Base-by-base conservation (phyloP, 176 grass and related monocot species). In the Raddia distichophylla region DNA sequence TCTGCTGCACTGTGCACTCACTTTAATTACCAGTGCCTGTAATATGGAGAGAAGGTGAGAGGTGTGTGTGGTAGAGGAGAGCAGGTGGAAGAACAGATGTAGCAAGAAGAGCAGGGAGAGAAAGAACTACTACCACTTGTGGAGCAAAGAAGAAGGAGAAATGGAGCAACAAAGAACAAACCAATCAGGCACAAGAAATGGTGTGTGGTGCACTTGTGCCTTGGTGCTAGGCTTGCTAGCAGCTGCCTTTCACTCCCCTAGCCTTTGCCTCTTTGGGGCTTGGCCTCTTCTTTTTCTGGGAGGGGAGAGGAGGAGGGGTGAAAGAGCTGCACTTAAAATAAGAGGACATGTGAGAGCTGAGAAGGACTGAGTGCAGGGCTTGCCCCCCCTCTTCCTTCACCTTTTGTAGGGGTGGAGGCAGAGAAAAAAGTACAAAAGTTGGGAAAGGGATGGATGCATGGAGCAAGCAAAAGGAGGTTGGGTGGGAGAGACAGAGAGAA, bases 391-490 rank as follows among this genome's bases (percentile, higher is more conserved):
- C 67, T 33, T 74, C 67, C 43, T 74, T 57, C 67, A 81, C 70
- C 82, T 85, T 88, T 85, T 86, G 76, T 85, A 88, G 82, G 74
- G 27, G 19, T 40, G 79, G 79, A 76, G 81, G 63, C 69, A 70
- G 62, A 8, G 57, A 72, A 82, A 44, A 84, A 71, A 77, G 82
- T 75, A 85, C 87, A 85, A 85, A 85, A 76, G 87, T 19, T 55
- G 0, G 82, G 71, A 64, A 75, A 84, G 47, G 56, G 62, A 71
- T 78, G 78, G 73, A 88, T 87, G 69, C 51, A 83, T 61, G 89
- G 72, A 60, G 1, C 7, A 42, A 50, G 12, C 1, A 65, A 75
- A 76, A 10, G 44, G 10, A 20, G 18, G 18, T 8, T 7, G 10
- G 5, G 10, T 5, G 16, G 13, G 64, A 10, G 18, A 16, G 56